Evolutionary conservation across 164 flowering plant species (phyloP).

Genomic region (Protea cynaroides): DNA sequence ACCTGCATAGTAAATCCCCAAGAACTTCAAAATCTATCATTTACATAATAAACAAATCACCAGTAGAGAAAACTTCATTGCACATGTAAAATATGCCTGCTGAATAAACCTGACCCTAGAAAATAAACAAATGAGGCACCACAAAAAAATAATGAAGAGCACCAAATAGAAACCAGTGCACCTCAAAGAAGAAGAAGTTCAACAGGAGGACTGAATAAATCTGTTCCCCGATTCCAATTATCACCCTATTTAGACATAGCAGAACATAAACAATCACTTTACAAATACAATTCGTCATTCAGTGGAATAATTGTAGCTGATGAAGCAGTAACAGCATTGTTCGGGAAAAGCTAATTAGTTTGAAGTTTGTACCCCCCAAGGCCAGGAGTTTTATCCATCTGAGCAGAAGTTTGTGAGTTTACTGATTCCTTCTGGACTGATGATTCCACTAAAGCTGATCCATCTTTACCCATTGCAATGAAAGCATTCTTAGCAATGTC

Average conservation of each 20-base stretch:
- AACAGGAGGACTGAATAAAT: slow-evolving; percentile 65
- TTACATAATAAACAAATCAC: not conserved
- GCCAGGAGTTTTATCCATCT: slow-evolving; percentile 47
- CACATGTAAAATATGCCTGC: too few relatives aligned
- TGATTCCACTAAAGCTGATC: slow-evolving; percentile 15
- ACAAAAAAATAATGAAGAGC: not conserved
- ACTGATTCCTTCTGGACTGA: slow-evolving; percentile 33
- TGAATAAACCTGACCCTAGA: too few relatives aligned
- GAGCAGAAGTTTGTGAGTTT: slow-evolving; percentile 18
- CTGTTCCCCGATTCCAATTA: slow-evolving; percentile 80
- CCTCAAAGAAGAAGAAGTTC: slow-evolving; percentile 81
- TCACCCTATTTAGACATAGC: slow-evolving; percentile 35
- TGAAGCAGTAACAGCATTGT: not conserved
- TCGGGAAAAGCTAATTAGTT: slow-evolving; percentile 3
- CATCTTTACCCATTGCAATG: slow-evolving; percentile 47
- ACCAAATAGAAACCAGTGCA: slow-evolving; percentile 13
- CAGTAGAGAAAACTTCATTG: not conserved
- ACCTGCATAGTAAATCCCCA: slow-evolving; percentile 43
- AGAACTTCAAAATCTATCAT: slow-evolving; percentile 6
- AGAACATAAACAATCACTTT: not conserved
- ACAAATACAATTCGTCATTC: not conserved
- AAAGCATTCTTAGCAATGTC: slow-evolving; percentile 84
- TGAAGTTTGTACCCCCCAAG: slow-evolving; percentile 60
- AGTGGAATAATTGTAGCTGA: not conserved
- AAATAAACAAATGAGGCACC: not conserved